These are phyloP conservation scores for Dacryopinax spathularia DNA, from an alignment of 768 basidiomycete genomes.

Conservation along the genomic window DNA sequence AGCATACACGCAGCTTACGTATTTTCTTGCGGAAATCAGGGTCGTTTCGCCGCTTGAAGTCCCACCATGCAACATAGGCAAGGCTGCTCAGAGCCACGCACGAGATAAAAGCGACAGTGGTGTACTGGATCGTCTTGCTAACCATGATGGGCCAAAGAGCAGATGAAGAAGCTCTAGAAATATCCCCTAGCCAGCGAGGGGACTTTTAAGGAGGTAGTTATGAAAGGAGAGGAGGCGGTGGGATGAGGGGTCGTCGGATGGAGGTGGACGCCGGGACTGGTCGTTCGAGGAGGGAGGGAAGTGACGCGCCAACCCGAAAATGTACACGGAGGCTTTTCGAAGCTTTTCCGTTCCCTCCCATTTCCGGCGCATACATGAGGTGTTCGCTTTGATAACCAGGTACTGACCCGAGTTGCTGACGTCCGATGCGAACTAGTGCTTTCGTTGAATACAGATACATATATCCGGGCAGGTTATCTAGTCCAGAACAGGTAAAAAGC, in stretches of 20 bases:
- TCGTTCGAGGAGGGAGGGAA: background rate
- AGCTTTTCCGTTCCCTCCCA: background rate
- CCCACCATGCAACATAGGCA: constrained; percentile 86
- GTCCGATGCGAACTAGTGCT: too few species aligned
- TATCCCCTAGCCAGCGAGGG: background rate
- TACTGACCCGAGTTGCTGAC: too few species aligned
- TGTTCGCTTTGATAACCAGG: too few species aligned
- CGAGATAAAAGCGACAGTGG: constrained; percentile 15
- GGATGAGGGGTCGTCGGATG: too few species aligned
- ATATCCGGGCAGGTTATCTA: background rate
- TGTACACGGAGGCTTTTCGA: background rate
- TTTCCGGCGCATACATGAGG: too few species aligned
- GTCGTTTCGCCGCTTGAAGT: constrained; percentile 85
- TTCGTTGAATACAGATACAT: background rate
- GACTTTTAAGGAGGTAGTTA: background rate
- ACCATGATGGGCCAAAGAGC: background rate
- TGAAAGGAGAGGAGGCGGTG: background rate
- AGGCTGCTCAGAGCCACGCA: constrained; percentile 25
- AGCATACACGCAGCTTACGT: constrained; percentile 37
- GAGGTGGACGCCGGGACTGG: background rate
- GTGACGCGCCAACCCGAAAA: constrained; percentile 3
- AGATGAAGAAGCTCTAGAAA: background rate
- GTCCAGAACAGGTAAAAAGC: background rate
- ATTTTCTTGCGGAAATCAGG: constrained; percentile 74
- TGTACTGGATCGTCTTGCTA: background rate